phyloP scores from a whole-genome alignment of 2,329 filamentous ascomycete species.

The Podosphaera fusca region DNA sequence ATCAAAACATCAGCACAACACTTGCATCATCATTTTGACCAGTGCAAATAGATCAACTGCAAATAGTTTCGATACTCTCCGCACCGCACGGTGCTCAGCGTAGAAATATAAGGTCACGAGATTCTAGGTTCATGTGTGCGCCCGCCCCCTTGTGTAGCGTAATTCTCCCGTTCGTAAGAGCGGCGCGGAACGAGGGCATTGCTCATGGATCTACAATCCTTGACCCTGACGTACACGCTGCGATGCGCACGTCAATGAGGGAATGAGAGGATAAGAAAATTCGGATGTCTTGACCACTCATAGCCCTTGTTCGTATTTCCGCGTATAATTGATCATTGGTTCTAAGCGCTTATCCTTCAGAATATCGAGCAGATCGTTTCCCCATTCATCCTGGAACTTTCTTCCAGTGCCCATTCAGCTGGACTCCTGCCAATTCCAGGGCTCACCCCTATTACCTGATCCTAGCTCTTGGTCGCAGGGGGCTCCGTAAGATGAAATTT shows the following conservation, averaged over 20 bases:
- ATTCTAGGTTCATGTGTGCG: constrained; percentile 11
- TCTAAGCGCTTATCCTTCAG: neutral
- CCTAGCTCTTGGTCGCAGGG: neutral
- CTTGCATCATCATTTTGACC: too few species aligned
- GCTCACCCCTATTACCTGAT: neutral
- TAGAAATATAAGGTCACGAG: constrained; percentile 8
- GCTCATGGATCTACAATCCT: neutral
- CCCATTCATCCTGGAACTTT: neutral
- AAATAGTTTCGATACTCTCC: neutral
- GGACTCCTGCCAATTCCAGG: constrained; percentile 4
- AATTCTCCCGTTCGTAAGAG: constrained; percentile 10
- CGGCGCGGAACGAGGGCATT: constrained; percentile 10
- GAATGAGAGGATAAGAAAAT: neutral
- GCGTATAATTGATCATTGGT: neutral
- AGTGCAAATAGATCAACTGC: too few species aligned
- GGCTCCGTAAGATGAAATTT: neutral
- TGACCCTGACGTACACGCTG: neutral
- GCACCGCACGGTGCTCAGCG: constrained; percentile 8
- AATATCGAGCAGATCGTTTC: neutral
- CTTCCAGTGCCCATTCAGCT: constrained; percentile 9
- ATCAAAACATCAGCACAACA: too few species aligned
- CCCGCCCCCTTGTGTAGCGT: constrained; percentile 10
- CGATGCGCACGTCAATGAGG: constrained; percentile 4
- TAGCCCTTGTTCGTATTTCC: neutral
- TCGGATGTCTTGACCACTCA: neutral